Evolutionary conservation across 2,329 filamentous ascomycete genomes (phyloP).

Genomic region (Erysiphe neolycopersici): DNA sequence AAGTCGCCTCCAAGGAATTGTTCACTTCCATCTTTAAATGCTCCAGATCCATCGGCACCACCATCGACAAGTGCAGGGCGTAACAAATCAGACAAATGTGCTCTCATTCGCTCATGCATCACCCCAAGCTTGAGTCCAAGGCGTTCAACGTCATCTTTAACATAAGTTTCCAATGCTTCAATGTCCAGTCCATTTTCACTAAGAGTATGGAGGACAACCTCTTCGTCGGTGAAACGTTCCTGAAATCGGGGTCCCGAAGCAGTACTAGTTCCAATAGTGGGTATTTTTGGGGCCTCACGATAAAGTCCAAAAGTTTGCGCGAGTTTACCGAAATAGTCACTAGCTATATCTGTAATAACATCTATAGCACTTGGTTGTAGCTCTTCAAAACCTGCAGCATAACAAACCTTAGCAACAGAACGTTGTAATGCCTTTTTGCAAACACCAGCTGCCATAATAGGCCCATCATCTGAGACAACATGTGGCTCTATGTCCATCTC

Average conservation of each 20-base stretch:
- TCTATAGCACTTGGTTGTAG: slow-evolving; percentile 88
- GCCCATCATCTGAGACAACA: slow-evolving; percentile 67
- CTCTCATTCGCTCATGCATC: slow-evolving; percentile 87
- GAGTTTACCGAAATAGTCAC: slow-evolving; percentile 72
- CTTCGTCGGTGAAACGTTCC: slow-evolving; percentile 52
- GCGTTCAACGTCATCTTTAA: slow-evolving; percentile 80
- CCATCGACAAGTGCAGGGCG: slow-evolving; percentile 66
- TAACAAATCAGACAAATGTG: slow-evolving; percentile 73
- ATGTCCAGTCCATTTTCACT: slow-evolving; percentile 64
- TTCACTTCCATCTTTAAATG: slow-evolving; percentile 90
- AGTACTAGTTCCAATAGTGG: slow-evolving; percentile 19
- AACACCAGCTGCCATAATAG: slow-evolving; percentile 60
- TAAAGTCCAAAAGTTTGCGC: slow-evolving; percentile 58
- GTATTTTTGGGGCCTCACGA: slow-evolving; percentile 54
- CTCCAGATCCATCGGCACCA: slow-evolving; percentile 59
- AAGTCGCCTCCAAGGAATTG: slow-evolving; percentile 95
- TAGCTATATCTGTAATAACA: slow-evolving; percentile 64
- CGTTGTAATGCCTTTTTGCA: slow-evolving; percentile 68
- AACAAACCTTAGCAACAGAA: slow-evolving; percentile 82
- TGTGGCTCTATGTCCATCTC: slow-evolving; percentile 74
- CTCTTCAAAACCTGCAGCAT: slow-evolving; percentile 90
- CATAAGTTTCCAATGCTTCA: slow-evolving; percentile 57
- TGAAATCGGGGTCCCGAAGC: slow-evolving; percentile 21
- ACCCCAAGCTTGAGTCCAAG: slow-evolving; percentile 50
- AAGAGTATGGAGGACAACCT: slow-evolving; percentile 65